Base-by-base conservation (phyloP, 345 rosid species). In the Cardamine occulta region DNA sequence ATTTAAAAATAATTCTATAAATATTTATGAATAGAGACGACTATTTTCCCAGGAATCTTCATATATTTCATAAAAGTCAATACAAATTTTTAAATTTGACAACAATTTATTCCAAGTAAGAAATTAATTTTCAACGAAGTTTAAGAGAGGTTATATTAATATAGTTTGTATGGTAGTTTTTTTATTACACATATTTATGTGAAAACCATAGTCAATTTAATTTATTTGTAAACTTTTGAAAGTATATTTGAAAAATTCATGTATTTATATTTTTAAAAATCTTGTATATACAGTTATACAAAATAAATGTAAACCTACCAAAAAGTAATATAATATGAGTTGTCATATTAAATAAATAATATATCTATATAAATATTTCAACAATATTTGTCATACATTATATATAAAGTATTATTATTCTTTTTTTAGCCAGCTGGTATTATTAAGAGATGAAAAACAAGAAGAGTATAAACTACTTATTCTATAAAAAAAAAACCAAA, bases 401-500 rank as follows among this genome's bases (percentile, higher is more conserved):
- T 57, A 28, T 31, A 47, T 42, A 55, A 11, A 55, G 12, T 18
- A 55, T 28, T 18, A 55, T 28, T 18, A 42, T 54, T 65, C 45
- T 63, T 35, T 35, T 35, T 35, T 8, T 35, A 8, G 40, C 40
- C 11, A 35, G 2, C 12, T 35, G 40, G 37, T 34, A 35, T 35
- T 35, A 35, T 35, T 2, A 35, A 21, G 23, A 21, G 23, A 35
- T 35, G 12, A 71, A 60, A 70, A 45, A 48, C 29, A 61, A 73
- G 40, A 37, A 53, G 1, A 32, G 4, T 34, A 53, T 26, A 37
- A 3, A 37, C 3, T 35, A 53, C 11, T 21, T 26, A 53, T 51
- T 63, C 60, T 61, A 51, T 15, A 70, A 39, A 62, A 48, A 51
- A 13, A 28, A 74, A 54, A 29, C n/a, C n/a, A 51, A 21, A 70